Base-by-base conservation (phyloP, 495 filamentous ascomycete species). In the Lasiosphaeria miniovina region DNA sequence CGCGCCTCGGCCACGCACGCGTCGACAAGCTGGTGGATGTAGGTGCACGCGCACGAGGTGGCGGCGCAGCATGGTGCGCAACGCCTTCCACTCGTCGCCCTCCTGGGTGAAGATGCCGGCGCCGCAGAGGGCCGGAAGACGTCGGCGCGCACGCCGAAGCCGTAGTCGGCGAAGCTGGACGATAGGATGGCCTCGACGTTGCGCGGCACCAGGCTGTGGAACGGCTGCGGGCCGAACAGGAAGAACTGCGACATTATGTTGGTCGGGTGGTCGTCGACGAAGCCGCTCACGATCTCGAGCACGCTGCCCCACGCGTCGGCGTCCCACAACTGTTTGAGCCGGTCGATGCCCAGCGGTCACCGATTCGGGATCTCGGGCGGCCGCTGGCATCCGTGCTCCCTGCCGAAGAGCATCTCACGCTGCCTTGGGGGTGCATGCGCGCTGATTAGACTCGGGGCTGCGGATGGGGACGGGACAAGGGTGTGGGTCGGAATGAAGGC, bases 31-130 rank as follows among this genome's bases (percentile, higher is more conserved):
- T 35, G 36, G 43, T 79, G 75, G n/a, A 76, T 74, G 14, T 60
- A 62, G 15, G 55, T 82, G 81, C 17, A 77, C 75, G 6, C 80
- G 77, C 32, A 73, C 72, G 57, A 86, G 85, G 38, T 82, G 79
- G 6, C 76, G 80, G 0, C 80, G 77, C n/a, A 85, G 73, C 1
- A 66, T 57, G 10, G 61, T 48, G 0, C 66, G 31, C 4, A 61
- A 65, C 52, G 62, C 57, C n/a, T 61, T 67, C 70, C 70, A 71
- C 9, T 60, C 52, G 5, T 51, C 59, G 10, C 66, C 71, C 43
- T 74, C 66, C 32, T 74, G 67, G 9, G 71, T 76, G 43, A 71
- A 73, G 38, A 71, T 74, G 17, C 68, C 68, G 6, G 66, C 61
- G 24, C 71, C 71, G 6, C 73, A 54, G 7, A 74, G 60, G 72